Evolutionary conservation across 2,329 filamentous ascomycete genomes (phyloP).

Genomic region (Fusarium begoniae): DNA sequence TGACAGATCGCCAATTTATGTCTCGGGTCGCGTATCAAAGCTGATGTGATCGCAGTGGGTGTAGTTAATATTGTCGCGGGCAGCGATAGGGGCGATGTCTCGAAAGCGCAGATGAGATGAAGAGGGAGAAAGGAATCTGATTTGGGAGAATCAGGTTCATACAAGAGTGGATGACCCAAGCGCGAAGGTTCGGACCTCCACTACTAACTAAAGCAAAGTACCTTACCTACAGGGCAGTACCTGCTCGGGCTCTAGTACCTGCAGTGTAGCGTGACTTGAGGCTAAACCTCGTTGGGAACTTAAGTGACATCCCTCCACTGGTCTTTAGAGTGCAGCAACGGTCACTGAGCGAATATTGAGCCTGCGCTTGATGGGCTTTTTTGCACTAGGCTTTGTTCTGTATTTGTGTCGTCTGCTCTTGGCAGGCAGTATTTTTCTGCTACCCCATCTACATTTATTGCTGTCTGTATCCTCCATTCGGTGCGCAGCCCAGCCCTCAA

Average conservation of each 20-base stretch:
- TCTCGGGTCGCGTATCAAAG: constrained; percentile 21
- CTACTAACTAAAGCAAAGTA: not conserved
- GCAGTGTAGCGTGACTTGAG: constrained; percentile 36
- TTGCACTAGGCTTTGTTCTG: constrained; percentile 1
- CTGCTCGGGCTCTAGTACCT: constrained; percentile 25
- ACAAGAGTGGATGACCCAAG: constrained; percentile 32
- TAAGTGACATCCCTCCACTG: constrained; percentile 31
- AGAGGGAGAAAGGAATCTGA: constrained; percentile 34
- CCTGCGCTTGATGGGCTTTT: not conserved
- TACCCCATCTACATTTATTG: not conserved
- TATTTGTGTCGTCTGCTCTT: constrained; percentile 10
- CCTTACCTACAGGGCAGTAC: not conserved
- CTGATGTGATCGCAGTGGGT: constrained; percentile 19
- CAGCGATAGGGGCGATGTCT: constrained; percentile 29
- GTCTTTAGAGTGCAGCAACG: not conserved
- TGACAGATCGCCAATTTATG: constrained; percentile 32
- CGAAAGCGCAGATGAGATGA: constrained; percentile 29
- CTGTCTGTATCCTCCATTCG: not conserved
- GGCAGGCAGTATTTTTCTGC: constrained; percentile 6
- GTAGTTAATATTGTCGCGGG: constrained; percentile 13
- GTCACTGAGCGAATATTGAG: constrained; percentile 16
- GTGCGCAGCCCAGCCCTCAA: not conserved
- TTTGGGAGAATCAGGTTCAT: constrained; percentile 30
- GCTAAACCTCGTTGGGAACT: constrained; percentile 29
- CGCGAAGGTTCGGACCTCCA: constrained; percentile 14